phyloP scores from a whole-genome alignment of 2,329 filamentous ascomycete species.

The Epicoccum sorghinum region DNA sequence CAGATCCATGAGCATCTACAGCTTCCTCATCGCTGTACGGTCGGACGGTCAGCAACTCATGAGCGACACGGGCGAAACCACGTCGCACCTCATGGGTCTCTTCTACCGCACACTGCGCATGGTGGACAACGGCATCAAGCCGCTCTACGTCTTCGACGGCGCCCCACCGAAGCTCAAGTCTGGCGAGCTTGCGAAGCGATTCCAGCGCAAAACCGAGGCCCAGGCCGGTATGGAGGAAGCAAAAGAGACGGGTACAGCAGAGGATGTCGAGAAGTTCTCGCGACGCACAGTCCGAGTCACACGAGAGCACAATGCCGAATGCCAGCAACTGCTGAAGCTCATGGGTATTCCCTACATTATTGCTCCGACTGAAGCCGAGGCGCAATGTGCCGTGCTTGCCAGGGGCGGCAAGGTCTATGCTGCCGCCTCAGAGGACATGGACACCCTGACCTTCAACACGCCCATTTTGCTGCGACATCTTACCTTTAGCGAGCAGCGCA shows the following conservation, averaged over 20 bases:
- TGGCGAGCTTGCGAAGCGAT: conserved; percentile 93
- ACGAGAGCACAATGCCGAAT: conserved; percentile 95
- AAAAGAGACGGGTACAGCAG: conserved; percentile 93
- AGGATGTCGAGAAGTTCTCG: conserved; percentile 98
- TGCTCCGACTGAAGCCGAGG: conserved; percentile 95
- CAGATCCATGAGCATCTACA: conserved; percentile 98
- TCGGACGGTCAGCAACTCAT: conserved; percentile 96
- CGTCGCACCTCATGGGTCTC: conserved; percentile 98
- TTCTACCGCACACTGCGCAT: conserved; percentile 99
- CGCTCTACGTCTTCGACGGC: conserved; percentile 96
- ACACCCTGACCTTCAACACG: conserved; percentile 92
- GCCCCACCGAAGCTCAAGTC: conserved; percentile 97
- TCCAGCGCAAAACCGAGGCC: conserved; percentile 92
- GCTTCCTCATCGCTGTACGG: conserved; percentile 95
- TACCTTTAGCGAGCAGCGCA: conserved; percentile 95
- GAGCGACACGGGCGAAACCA: conserved; percentile 94
- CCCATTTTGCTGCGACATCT: conserved; percentile 90
- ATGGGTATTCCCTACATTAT: conserved; percentile 98
- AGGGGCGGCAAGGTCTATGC: conserved; percentile 94
- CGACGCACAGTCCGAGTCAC: conserved; percentile 91
- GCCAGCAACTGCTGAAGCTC: conserved; percentile 84
- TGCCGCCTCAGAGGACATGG: conserved; percentile 98
- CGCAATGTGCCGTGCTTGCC: conserved; percentile 90
- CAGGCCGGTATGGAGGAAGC: conserved; percentile 90
- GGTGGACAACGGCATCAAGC: conserved; percentile 98